Percentiles rank a stretch among this genome's conserved stretches.
Conservation (phyloP, 805 yeast species). For the Cyberlindnera samutprakarnensis region DNA sequence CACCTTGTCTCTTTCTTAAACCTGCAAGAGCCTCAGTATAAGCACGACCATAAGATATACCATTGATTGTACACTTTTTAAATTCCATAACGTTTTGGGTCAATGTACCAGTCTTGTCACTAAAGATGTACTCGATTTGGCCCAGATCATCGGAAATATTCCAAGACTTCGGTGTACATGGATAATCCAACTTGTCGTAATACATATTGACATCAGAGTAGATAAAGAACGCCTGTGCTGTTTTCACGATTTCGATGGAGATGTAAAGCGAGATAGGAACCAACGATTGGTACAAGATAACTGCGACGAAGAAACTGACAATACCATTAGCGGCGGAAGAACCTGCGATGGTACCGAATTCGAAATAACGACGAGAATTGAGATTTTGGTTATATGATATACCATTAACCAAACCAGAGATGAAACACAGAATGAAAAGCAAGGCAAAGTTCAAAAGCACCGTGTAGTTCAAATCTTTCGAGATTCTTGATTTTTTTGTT, state of each 20-base stretch:
- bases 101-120: conserved; percentile 80
- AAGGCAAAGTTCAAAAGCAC: conserved; percentile 60
- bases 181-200: conserved; percentile 61
- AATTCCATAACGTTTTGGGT: conserved; percentile 85
- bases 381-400: conserved; percentile 40
- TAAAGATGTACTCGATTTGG: conserved; percentile 76
- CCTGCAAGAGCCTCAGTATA: conserved; percentile 83
- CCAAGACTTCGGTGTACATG: conserved; percentile 83
- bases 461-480: conserved; percentile 63
- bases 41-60: conserved; percentile 67
- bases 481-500: conserved; percentile 64
- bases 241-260: conserved; percentile 74
- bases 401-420: conserved; percentile 67
- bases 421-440: conserved; percentile 59
- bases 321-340: conserved; percentile 62
- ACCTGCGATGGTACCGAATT: conserved; percentile 63
- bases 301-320: conserved; percentile 66
- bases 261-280: conserved; percentile 81
- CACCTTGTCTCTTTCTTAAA: conserved; percentile 67
- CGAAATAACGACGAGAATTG: conserved; percentile 56
- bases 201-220: conserved; percentile 70
- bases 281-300: conserved; percentile 69
- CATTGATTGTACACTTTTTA: conserved; percentile 72
- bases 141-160: conserved; percentile 81
- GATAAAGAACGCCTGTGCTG: conserved; percentile 76